Evolutionary conservation across 1,139 yeast genomes (phyloP), one percentile per base, ranked within the genome.

Genomic region (Saccharomyces uvarum): DNA sequence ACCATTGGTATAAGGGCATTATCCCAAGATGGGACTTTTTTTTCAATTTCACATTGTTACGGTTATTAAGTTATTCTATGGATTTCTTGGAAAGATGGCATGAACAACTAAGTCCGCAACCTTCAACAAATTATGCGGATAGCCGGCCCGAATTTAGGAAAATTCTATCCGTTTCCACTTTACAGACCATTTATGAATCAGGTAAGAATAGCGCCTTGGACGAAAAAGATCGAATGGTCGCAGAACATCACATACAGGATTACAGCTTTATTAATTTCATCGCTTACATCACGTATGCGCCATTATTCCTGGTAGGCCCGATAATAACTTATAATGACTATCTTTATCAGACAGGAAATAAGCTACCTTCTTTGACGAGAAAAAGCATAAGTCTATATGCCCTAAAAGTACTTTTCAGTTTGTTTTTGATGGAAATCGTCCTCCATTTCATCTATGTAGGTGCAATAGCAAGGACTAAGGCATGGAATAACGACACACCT

Each of bases 11-110:
- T 63, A 77, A 75, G 67, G 98, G 99, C 0, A 77, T 91, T 27
- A 83, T 93, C 61, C 77, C 82, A 19, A 77, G 98, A 61, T 95
- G 99, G 99, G 98, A 93, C 67, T 97, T 95, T 7, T 88, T 88
- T 64, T 95, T 84, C 77, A 95, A 93, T 70, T 89, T 95, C 70
- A 85, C 96, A 0, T 74, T 93, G 59, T 77, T 95, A 54, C 78
- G 97, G 61, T 81, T 90, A 80, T 73, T 95, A 51, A 88, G 97
- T 55, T 93, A 78, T 70, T 88, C 88, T 61, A 70, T 88, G 60
- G 99, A 95, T 70, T 89, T 79, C 64, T 69, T 85, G 48, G 81
- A 33, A 51, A 21, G 50, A 51, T 33, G 53, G 48, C 24, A 41
- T 28, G 21, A 31, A 44, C 21, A 46, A 44, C 13, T 44, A 9